A percentile compares a stretch with the other conserved stretches of the same genome.
Evolutionary conservation across 1,139 yeast species (phyloP).

Genomic region (Yamadazyma epiphylla): DNA sequence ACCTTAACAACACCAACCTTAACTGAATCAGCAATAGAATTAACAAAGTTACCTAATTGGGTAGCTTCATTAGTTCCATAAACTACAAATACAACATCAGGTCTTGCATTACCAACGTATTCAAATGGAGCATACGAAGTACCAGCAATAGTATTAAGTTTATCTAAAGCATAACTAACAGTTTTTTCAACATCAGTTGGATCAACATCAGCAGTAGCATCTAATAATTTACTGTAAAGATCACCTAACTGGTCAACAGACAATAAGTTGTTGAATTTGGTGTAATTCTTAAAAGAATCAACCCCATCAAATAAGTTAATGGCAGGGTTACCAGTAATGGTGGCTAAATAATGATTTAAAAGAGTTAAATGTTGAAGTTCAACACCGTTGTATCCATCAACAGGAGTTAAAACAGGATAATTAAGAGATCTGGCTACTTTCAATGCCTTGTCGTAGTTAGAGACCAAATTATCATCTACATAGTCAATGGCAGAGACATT

Average conservation of each 20-base stretch:
- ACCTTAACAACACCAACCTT: conserved; percentile 65
- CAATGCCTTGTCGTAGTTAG: conserved; percentile 67
- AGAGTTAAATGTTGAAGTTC: conserved; percentile 71
- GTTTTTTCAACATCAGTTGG: conserved; percentile 35
- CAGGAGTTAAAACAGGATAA: conserved; percentile 71
- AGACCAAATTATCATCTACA: conserved; percentile 47
- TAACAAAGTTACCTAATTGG: conserved; percentile 46
- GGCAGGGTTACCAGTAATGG: conserved; percentile 50
- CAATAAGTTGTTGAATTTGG: conserved; percentile 45
- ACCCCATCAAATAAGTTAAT: conserved; percentile 80
- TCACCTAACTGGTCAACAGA: conserved; percentile 42
- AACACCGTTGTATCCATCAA: conserved; percentile 38
- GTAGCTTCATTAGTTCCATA: conserved; percentile 71
- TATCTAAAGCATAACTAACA: conserved; percentile 36
- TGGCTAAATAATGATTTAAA: conserved; percentile 62
- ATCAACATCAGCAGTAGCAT: conserved; percentile 17
- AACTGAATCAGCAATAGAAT: conserved; percentile 24
- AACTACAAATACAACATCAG: conserved; percentile 71
- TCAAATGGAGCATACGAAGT: conserved; percentile 65
- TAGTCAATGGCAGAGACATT: conserved; percentile 75
- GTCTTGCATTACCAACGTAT: conserved; percentile 57
- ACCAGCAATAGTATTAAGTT: conserved; percentile 57
- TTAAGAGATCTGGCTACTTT: conserved; percentile 62
- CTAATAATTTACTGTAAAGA: conserved; percentile 36
- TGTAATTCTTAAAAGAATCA: conserved; percentile 55